phyloP scores from a whole-genome alignment of 2,329 filamentous ascomycete species.

The Fusarium goolgardi region DNA sequence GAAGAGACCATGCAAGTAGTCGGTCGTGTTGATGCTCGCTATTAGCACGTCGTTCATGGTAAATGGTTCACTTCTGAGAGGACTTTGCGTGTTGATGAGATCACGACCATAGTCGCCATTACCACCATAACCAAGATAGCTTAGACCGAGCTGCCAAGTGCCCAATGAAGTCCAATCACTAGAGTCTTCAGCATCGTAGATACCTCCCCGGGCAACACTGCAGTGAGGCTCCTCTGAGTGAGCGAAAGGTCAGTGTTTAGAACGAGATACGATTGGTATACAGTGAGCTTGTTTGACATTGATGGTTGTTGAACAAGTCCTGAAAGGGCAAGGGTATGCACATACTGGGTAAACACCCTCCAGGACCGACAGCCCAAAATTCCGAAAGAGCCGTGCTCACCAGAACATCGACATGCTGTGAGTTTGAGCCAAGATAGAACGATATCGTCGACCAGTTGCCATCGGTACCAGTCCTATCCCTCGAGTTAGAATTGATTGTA shows the following conservation, averaged over 20 bases:
- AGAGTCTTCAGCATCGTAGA: constrained; percentile 67
- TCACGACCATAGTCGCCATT: constrained; percentile 75
- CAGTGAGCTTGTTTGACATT: not conserved
- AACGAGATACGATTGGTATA: not conserved
- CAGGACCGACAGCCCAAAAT: constrained; percentile 73
- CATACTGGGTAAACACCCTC: constrained; percentile 65
- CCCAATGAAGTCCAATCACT: constrained; percentile 69
- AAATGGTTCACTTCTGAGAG: constrained; percentile 53
- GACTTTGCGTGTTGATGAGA: constrained; percentile 56
- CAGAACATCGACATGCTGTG: constrained; percentile 54
- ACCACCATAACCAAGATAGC: constrained; percentile 67
- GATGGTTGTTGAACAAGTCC: not conserved
- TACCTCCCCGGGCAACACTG: constrained; percentile 65
- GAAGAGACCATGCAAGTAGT: constrained; percentile 65
- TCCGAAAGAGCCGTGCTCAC: constrained; percentile 77
- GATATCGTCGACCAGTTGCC: constrained; percentile 78
- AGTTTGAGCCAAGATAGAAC: constrained; percentile 60
- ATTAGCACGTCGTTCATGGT: constrained; percentile 61
- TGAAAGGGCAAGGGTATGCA: constrained; percentile 20
- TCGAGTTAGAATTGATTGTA: constrained; percentile 20
- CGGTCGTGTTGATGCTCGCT: constrained; percentile 66
- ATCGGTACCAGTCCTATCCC: constrained; percentile 69
- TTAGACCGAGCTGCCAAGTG: constrained; percentile 68
- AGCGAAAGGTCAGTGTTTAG: constrained; percentile 36
- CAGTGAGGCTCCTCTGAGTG: constrained; percentile 64